phyloP scores from a whole-genome alignment of 148 eudicot genomes.

The Fagopyrum tataricum region DNA sequence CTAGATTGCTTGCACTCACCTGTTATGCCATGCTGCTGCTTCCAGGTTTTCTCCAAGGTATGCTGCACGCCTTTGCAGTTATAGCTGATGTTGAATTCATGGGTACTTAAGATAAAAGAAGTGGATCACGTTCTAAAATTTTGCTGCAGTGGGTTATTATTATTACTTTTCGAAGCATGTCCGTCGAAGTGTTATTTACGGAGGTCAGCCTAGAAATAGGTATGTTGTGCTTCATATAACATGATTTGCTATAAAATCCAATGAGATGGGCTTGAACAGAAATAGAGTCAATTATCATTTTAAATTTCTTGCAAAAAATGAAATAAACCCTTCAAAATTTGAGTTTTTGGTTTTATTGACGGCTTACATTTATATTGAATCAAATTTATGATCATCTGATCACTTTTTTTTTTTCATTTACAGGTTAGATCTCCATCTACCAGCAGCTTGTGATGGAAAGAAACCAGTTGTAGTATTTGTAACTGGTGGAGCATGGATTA shows the following conservation, averaged over 20 bases:
- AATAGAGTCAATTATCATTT: not conserved
- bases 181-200: constrained; percentile 69
- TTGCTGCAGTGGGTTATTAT: constrained; percentile 56
- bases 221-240: constrained; percentile 13
- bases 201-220: constrained; percentile 96
- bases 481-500: constrained; percentile 99
- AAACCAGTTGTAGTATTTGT: constrained; percentile 88
- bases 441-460: constrained; percentile 41
- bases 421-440: constrained; percentile 94
- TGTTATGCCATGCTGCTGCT: constrained; percentile 82
- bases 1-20: constrained; percentile 53
- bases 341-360: not conserved
- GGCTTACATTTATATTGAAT: not conserved
- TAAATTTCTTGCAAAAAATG: not conserved
- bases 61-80: not conserved
- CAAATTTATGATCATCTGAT: not conserved
- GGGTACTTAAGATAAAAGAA: not conserved
- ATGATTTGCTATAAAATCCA: not conserved
- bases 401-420: not conserved
- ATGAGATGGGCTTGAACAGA: not conserved
- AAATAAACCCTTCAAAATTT: not conserved
- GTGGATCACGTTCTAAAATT: not conserved
- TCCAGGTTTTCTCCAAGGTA: constrained; percentile 96
- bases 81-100: not conserved
- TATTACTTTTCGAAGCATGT: constrained; percentile 79